phyloP scores from a whole-genome alignment of 2,329 filamentous ascomycete species.

The Macrophomina phaseolina region DNA sequence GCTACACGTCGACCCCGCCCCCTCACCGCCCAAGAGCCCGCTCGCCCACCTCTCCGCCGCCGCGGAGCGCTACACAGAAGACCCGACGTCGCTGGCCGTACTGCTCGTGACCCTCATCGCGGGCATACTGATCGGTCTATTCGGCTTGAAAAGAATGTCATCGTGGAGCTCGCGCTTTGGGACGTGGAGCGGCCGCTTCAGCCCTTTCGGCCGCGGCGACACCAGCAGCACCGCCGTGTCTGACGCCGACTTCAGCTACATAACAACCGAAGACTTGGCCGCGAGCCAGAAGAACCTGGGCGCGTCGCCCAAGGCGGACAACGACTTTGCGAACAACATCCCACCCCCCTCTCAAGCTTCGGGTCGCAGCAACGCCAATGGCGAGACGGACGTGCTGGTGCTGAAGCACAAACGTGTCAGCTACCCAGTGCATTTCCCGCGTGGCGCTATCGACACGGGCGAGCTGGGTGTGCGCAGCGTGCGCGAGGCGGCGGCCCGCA shows the following conservation, averaged over 20 bases:
- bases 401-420: constrained; percentile 71
- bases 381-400: constrained; percentile 71
- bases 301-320: constrained; percentile 32
- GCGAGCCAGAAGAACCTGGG: constrained; percentile 37
- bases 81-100: constrained; percentile 23
- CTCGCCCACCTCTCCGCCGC: constrained; percentile 11
- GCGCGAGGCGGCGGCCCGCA: constrained; percentile 68
- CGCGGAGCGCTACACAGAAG: constrained; percentile 8
- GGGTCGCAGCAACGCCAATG: constrained; percentile 21
- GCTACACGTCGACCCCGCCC: constrained; percentile 40
- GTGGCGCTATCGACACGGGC: constrained; percentile 76
- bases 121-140: constrained; percentile 46
- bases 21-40: constrained; percentile 36
- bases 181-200: constrained; percentile 53
- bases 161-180: constrained; percentile 57
- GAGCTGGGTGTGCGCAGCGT: constrained; percentile 71
- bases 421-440: constrained; percentile 75
- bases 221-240: constrained; percentile 61
- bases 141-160: constrained; percentile 47
- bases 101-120: constrained; percentile 38
- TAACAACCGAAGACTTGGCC: constrained; percentile 75
- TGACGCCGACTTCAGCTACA: constrained; percentile 81
- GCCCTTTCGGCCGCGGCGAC: constrained; percentile 52
- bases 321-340: constrained; percentile 28
- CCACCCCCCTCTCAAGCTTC: constrained; percentile 29